phyloP scores from a whole-genome alignment of 2,329 filamentous ascomycete species.

The Helotiales sp. region DNA sequence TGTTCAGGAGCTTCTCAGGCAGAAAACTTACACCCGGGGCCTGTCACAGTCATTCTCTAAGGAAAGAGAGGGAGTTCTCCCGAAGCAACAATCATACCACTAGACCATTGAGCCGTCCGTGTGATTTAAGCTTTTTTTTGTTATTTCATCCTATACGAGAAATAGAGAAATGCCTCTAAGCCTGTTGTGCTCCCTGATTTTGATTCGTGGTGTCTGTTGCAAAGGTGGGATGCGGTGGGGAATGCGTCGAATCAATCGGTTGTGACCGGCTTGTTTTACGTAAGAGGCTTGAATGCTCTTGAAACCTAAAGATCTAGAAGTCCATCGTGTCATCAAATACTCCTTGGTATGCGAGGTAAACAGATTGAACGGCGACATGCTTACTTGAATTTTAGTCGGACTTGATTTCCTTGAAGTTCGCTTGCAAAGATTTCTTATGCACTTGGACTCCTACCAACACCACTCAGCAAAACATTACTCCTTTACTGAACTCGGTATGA shows the following conservation, averaged over 20 bases:
- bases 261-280: neutral
- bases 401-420: no score
- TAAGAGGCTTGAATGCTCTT: neutral
- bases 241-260: neutral
- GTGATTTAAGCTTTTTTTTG: neutral
- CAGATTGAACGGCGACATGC: no score
- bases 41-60: conserved; percentile 44
- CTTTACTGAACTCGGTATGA: no score
- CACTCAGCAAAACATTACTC: no score
- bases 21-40: conserved; percentile 39
- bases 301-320: no score
- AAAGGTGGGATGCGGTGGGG: no score
- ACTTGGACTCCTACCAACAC: no score
- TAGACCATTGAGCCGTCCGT: conserved; percentile 44
- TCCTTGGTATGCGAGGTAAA: no score
- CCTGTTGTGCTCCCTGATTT: neutral
- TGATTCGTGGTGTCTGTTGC: neutral
- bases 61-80: conserved; percentile 37
- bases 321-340: no score
- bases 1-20: neutral
- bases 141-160: conserved; percentile 1
- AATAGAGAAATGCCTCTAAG: neutral
- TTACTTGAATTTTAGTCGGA: no score
- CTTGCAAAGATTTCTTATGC: no score
- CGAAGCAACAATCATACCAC: conserved; percentile 49